These are phyloP conservation scores for Globisporangium barbulae DNA, from an alignment of 352 stramenopile genomes.

Conservation along the genomic window DNA sequence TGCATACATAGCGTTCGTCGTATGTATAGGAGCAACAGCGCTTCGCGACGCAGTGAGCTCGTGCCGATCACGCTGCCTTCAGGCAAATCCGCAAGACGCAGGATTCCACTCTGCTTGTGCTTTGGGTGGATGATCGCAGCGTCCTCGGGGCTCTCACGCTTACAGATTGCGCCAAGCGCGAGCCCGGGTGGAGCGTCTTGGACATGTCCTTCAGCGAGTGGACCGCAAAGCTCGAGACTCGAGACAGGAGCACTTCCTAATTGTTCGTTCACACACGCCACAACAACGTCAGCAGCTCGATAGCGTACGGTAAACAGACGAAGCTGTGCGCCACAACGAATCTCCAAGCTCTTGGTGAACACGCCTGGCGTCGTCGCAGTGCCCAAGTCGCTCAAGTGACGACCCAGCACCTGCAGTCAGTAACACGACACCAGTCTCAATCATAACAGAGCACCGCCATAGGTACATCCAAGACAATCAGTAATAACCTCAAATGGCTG, in stretches of 20 bases:
- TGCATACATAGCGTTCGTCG: no score
- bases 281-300: no score
- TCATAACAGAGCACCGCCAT: neutral
- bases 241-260: conserved; percentile 61
- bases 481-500: no score
- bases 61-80: conserved; percentile 75
- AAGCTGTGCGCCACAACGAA: neutral
- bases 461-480: no score
- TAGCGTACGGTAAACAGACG: neutral
- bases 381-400: conserved; percentile 74
- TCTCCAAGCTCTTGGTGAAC: conserved; percentile 90
- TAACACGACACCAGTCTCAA: neutral
- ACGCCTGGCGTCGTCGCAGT: conserved; percentile 64
- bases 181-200: conserved; percentile 71
- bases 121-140: conserved; percentile 81
- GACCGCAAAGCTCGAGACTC: conserved; percentile 75
- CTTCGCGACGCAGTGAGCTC: conserved; percentile 80
- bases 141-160: conserved; percentile 83
- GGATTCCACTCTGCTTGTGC: conserved; percentile 67
- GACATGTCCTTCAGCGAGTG: conserved; percentile 91
- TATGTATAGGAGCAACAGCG: conserved; percentile 38
- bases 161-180: conserved; percentile 75
- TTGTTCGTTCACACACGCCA: no score
- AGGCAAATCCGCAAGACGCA: conserved; percentile 53
- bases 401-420: conserved; percentile 42